These are phyloP conservation scores for Vicia sativa DNA, from an alignment of 306 rosid species.

Conservation along the genomic window DNA sequence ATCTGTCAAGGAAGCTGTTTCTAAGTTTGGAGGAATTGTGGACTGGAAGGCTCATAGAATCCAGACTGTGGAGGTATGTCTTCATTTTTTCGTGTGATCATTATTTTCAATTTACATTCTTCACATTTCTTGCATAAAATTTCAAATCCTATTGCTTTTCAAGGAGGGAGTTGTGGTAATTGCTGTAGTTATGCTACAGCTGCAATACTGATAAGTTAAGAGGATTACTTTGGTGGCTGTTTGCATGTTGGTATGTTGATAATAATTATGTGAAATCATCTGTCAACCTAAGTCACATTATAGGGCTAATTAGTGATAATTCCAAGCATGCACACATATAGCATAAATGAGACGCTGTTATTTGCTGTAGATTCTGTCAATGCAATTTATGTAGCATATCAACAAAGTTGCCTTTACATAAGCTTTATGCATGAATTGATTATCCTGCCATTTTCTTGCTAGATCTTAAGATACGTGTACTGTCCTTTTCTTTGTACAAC, in stretches of 20 bases:
- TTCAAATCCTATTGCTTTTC: conserved; percentile 38
- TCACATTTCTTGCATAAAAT: conserved; percentile 21
- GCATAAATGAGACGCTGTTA: conserved; percentile 4
- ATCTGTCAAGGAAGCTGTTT: conserved; percentile 97
- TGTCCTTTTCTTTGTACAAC: background rate
- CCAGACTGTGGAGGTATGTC: conserved; percentile 83
- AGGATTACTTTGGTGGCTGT: conserved; percentile 17
- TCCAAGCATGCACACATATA: conserved; percentile 1
- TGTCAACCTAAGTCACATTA: background rate
- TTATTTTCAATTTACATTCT: conserved; percentile 22
- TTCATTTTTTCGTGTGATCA: conserved; percentile 20
- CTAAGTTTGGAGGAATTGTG: conserved; percentile 96
- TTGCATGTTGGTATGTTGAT: conserved; percentile 2
- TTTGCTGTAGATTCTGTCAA: conserved; percentile 29
- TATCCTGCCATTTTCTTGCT: conserved; percentile 8
- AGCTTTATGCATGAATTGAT: background rate
- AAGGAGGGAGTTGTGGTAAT: conserved; percentile 25
- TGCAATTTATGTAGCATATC: background rate
- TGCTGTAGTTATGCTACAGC: conserved; percentile 27
- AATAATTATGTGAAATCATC: conserved; percentile 2
- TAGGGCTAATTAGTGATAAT: conserved; percentile 1
- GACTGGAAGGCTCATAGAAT: conserved; percentile 98
- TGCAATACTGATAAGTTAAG: conserved; percentile 9
- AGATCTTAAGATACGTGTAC: conserved; percentile 3
- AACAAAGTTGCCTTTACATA: background rate